Percentiles rank a stretch among this genome's conserved stretches.
phyloP scores from a whole-genome alignment of 176 grass and related monocot species.

The Cenchrus fungigraminus region DNA sequence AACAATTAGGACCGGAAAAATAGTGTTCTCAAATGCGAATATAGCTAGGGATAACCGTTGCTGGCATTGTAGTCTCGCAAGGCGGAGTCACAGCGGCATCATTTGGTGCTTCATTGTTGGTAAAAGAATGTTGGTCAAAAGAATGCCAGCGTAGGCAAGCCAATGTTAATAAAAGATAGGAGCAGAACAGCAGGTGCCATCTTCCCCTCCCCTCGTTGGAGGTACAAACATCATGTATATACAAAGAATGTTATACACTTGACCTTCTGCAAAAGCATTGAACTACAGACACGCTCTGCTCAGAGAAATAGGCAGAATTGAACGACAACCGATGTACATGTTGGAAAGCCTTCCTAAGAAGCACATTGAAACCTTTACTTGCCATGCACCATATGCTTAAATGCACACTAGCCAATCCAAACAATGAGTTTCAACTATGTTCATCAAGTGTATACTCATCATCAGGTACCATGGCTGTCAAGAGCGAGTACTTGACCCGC shows the following conservation, averaged over 20 bases:
- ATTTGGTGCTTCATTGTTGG: background rate
- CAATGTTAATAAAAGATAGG: background rate
- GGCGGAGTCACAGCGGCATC: background rate
- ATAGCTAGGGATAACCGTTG: background rate
- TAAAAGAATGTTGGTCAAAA: background rate
- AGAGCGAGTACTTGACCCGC: constrained; percentile 75
- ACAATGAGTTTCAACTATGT: constrained; percentile 23
- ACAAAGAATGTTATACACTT: background rate
- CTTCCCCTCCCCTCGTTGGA: background rate
- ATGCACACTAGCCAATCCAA: background rate
- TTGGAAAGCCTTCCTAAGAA: background rate
- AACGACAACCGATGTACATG: background rate
- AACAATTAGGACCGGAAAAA: background rate
- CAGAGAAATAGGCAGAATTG: background rate
- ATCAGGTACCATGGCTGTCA: constrained; percentile 73
- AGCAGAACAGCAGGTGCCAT: background rate
- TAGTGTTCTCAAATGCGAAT: background rate
- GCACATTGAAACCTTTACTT: background rate
- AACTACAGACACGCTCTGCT: background rate
- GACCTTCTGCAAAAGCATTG: background rate
- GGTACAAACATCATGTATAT: background rate
- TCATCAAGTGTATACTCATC: constrained; percentile 57
- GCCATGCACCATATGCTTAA: background rate
- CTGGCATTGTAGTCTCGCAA: background rate
- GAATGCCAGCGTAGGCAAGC: background rate